Base-by-base conservation (phyloP, 169 alveolate species). In the Plasmodium knowlesi region DNA sequence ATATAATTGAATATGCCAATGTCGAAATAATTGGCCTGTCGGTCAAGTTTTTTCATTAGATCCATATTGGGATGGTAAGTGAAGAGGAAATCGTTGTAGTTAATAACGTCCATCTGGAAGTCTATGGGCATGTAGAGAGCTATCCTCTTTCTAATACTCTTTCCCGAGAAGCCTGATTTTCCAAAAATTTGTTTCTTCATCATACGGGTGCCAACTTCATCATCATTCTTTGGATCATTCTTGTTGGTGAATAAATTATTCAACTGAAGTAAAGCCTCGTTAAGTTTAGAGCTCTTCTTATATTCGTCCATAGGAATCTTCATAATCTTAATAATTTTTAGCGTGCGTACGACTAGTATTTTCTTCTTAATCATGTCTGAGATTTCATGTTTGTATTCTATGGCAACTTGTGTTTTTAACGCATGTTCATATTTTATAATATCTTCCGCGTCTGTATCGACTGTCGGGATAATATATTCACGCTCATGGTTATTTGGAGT, bases 311-410 rank as follows among this genome's bases (percentile, higher is more conserved):
- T 86, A 34, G 93, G 93, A 19, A 78, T 12, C n/a, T 43, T 16
- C 93, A 86, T 86, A 76, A 74, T 50, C 32, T 86, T 86, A 50
- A 86, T 78, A 39, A 86, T 76, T 86, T 86, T 86, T 86, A 86
- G 67, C 14, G 93, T 74, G 46, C 86, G 54, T 12, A 86, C 81
- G 67, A 76, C 4, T 74, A 86, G 32, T 0, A 39, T 53, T 76
- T 86, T 86, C 43, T 54, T 86, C 67, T 86, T 86, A 76, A 86
- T 46, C 32, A 46, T 2, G 54, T 86, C 86, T 28, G 93, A 73
- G 37, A 19, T 32, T n/a, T 74, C 50, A 28, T 72, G 43, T 16
- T 86, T 54, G 43, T 86, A 86, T 10, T 74, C 22, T n/a, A 53
- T 3, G 39, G 85, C 25, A 10, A 86, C n/a, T 28, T 86, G 93